phyloP scores from a whole-genome alignment of 169 alveolate genomes.

The Plasmodium billcollinsi region DNA sequence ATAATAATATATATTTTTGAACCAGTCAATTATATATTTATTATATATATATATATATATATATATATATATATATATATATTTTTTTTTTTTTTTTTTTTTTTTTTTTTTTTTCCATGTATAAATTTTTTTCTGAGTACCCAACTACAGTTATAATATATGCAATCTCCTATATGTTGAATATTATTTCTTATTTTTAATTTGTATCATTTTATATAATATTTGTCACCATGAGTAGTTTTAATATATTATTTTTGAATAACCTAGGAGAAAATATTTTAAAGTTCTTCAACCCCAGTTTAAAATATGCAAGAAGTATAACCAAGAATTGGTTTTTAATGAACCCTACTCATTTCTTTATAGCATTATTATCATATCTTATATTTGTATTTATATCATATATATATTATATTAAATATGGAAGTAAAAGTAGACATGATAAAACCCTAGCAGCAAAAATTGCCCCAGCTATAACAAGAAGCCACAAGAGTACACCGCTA shows the following conservation, averaged over 20 bases:
- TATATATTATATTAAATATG: constrained; percentile 18
- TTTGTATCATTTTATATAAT: too few relatives aligned
- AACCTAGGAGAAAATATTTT: constrained; percentile 40
- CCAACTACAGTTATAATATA: too few relatives aligned
- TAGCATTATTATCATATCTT: constrained; percentile 21
- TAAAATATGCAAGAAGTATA: constrained; percentile 44
- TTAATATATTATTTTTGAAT: constrained; percentile 28
- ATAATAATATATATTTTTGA: too few relatives aligned
- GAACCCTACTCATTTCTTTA: constrained; percentile 60
- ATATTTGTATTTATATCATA: constrained; percentile 26
- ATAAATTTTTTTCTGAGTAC: too few relatives aligned
- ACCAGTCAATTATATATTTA: too few relatives aligned
- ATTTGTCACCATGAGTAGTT: too few relatives aligned
- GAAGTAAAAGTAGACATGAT: constrained; percentile 5
- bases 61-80: too few relatives aligned
- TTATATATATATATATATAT: too few relatives aligned
- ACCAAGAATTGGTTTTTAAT: constrained; percentile 50
- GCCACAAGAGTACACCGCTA: not conserved
- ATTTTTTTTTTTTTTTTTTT: too few relatives aligned
- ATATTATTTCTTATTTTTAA: too few relatives aligned
- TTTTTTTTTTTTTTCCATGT: too few relatives aligned
- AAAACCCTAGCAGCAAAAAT: constrained; percentile 11
- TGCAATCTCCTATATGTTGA: too few relatives aligned
- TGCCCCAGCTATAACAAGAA: constrained; percentile 11
- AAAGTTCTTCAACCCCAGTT: constrained; percentile 29